Evolutionary conservation across 495 filamentous ascomycete genomes (phyloP), one percentile per base, ranked within the genome.

Genomic region (Lineolata rhizophorae): DNA sequence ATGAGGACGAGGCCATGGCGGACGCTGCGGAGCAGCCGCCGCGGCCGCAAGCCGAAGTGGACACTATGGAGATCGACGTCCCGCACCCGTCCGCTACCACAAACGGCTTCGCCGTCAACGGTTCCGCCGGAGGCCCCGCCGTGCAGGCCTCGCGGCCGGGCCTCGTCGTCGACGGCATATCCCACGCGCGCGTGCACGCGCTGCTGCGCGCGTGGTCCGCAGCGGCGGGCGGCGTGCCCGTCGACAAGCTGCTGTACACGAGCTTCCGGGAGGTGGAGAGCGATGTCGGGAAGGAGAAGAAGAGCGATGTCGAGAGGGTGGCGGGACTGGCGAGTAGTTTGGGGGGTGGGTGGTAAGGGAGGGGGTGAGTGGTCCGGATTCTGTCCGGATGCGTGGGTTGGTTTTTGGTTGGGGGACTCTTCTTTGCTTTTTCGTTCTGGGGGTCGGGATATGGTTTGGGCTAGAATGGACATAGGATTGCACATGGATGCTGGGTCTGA

Each of bases 211-310:
- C 76, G 47, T 97, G 87, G 87, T 9, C 28, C 6, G 63, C 75
- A 6, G 42, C 54, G 4, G 55, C 67, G 25, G 81, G 77, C 37
- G 65, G 66, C 14, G 67, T 85, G 34, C 60, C 62, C 10, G 53
- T 79, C 38, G 70, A 75, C 13, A 80, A 66, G 40, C 52, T 97
- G 43, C 66, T 70, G 14, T 79, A 71, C 45, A 97, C 87, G 24
- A 83, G 66, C 20, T 95, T 83, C 51, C 69, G 87, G 29, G 70
- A 76, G 52, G 85, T 97, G 2, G 75, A 91, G 42, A 93, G 91
- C 51, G 83, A 94, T 53, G 78, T 97, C 8, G 85, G 85, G 26
- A 90, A 87, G 51, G 60, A 67, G 27, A 70, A 42, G 43, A 42
- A 50, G 10, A 64, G 53, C 34, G 74, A 76, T 48, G 77, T 78